Base-by-base conservation (phyloP, 2,329 filamentous ascomycete genomes). In the Rugonectria rugulosa region DNA sequence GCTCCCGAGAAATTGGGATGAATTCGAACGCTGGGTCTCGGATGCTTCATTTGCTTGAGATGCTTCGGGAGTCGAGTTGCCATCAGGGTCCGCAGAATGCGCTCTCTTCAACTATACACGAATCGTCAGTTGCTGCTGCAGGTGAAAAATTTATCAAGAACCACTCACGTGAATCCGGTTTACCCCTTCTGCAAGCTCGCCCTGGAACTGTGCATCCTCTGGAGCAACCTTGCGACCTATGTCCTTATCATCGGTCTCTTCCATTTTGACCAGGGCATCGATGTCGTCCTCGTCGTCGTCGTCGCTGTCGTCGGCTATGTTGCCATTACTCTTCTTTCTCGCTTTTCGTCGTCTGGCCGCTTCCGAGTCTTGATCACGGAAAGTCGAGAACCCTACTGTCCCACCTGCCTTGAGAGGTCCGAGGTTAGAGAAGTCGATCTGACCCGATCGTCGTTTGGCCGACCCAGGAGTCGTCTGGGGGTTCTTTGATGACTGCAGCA, bases 321-420 rank as follows among this genome's bases (percentile, higher is more conserved):
- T 84, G 37, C 85, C 87, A 53, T 84, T 88, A 67, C 80, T 84
- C 77, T 85, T 87, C 74, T 87, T 88, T 56, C 80, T 78, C 3
- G 79, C 73, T 70, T 88, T 75, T 55, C 80, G 81, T 67, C 86
- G 86, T 51, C 80, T 77, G 3, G 79, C 72, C 2, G 79, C 77
- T 49, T 85, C 81, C 14, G 81, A 75, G 34, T 85, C 81, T 53
- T 82, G 81, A 60, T 96, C 92, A 49, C 94, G 86, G 78, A 97
- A 97, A 12, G 90, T 86, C 3, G 92, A 88, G 72, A 97, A 98
- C 29, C 93, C 93, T 42, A 96, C 91, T 1, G 92, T 94, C 21
- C 93, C 92, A n/a, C 86, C 86, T 3, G 90, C 83, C 72, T 96
- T 96, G 19, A 98, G 80, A 0, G 93, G 92, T 3, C 89, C 90